A percentile compares a stretch with the other conserved stretches of the same genome.
Conservation (phyloP, 495 filamentous ascomycete genomes). For the Aspergillus diversus region DNA sequence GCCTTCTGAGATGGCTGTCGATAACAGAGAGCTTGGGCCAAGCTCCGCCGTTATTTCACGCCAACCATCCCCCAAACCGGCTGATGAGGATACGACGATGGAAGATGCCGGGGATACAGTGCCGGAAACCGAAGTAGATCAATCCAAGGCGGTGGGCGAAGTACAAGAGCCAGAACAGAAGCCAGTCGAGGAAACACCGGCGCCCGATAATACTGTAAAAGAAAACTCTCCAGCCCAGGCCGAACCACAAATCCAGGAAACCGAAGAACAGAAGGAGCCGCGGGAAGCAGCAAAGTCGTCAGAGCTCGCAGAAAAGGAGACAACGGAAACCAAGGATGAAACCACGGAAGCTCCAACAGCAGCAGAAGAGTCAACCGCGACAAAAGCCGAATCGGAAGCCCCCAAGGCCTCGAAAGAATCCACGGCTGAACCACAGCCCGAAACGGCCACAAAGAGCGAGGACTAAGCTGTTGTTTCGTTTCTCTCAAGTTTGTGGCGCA, state of each 20-base stretch:
- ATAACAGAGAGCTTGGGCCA: slow-evolving; percentile 45
- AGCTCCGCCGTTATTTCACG: slow-evolving; percentile 35
- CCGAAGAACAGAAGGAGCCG: slow-evolving; percentile 19
- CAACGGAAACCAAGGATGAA: slow-evolving; percentile 23
- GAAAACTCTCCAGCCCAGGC: slow-evolving; percentile 26
- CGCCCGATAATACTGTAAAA: slow-evolving; percentile 27
- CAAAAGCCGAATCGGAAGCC: slow-evolving; percentile 24
- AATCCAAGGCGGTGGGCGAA: slow-evolving; percentile 23
- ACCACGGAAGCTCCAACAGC: slow-evolving; percentile 28
- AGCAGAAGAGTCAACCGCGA: slow-evolving; percentile 24
- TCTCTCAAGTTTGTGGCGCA: slow-evolving; percentile 42
- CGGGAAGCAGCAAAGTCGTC: slow-evolving; percentile 24
- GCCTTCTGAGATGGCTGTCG: slow-evolving; percentile 43
- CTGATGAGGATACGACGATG: slow-evolving; percentile 67
- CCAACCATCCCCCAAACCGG: slow-evolving; percentile 51
- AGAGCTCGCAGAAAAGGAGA: slow-evolving; percentile 15
- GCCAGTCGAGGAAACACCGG: slow-evolving; percentile 28
- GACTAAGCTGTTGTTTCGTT: slow-evolving; percentile 31
- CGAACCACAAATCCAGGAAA: slow-evolving; percentile 31
- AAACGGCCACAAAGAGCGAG: slow-evolving; percentile 38
- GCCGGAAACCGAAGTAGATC: slow-evolving; percentile 29
- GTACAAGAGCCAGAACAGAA: slow-evolving; percentile 27
- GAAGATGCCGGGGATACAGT: slow-evolving; percentile 55
- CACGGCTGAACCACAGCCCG: slow-evolving; percentile 27
- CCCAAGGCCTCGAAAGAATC: slow-evolving; percentile 30